Evolutionary conservation across 108 stramenopile species (phyloP).

Genomic region (Epithemia pelagica): DNA sequence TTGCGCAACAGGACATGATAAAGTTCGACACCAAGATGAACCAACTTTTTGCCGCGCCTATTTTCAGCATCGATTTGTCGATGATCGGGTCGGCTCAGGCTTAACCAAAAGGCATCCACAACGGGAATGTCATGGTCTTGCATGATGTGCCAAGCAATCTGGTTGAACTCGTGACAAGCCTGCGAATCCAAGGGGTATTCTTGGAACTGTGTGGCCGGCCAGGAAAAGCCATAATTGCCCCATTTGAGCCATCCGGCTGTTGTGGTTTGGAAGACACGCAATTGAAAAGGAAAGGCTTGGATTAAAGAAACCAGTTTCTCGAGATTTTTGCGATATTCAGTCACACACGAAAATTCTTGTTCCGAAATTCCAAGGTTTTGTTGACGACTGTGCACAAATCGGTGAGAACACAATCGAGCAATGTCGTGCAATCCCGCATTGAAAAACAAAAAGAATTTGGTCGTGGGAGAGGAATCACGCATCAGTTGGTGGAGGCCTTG

Average conservation of each 20-base stretch:
- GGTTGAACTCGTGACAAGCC: conserved; percentile 42
- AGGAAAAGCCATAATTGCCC: conserved; percentile 64
- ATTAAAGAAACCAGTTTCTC: conserved; percentile 21
- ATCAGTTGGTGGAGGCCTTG: conserved; percentile 12
- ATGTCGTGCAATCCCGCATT: conserved; percentile 75
- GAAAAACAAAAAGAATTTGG: conserved; percentile 31
- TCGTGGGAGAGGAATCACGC: background rate
- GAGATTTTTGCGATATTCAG: conserved; percentile 35
- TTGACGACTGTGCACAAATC: conserved; percentile 19
- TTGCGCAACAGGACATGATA: conserved; percentile 47
- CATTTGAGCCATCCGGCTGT: conserved; percentile 65
- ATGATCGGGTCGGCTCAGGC: conserved; percentile 63
- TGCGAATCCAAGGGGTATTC: conserved; percentile 42
- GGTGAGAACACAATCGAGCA: conserved; percentile 42
- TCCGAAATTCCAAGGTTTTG: background rate
- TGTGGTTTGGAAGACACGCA: conserved; percentile 59
- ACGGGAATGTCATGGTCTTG: conserved; percentile 12
- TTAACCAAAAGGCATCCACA: conserved; percentile 67
- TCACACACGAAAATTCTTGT: conserved; percentile 23
- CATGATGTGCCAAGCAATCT: conserved; percentile 35
- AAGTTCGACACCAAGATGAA: conserved; percentile 66
- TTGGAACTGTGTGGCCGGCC: conserved; percentile 41
- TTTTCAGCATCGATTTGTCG: conserved; percentile 35
- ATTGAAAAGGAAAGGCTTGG: conserved; percentile 31
- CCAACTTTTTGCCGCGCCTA: conserved; percentile 58